Evolutionary conservation across 2,329 filamentous ascomycete genomes (phyloP), one percentile per base, ranked within the genome.

Genomic region (Penicillium sp.): DNA sequence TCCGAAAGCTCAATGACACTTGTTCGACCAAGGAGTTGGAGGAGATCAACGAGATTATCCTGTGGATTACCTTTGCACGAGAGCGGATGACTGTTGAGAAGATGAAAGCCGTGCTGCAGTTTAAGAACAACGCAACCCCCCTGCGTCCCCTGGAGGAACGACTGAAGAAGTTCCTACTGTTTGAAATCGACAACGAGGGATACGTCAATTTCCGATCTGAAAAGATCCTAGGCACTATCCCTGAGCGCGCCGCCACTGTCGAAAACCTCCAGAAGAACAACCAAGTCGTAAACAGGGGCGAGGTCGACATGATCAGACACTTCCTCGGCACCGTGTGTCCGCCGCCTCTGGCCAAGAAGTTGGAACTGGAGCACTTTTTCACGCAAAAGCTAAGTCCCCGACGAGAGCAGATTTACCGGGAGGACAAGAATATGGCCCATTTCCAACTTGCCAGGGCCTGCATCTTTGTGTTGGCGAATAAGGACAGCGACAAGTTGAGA

Each of bases 31-130:
- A 61, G 40, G 59, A 64, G 40, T 52, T 62, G 20, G 49, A 50
- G n/a, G 60, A 63, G 26, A 58, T 64, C 6, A 63, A 63, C 29
- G 57, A 60, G 24, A 53, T 64, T 24, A 53, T 62, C 22, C 50
- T 53, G n/a, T 64, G 60, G 59, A 50, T 59, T 40, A 47, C 55
- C n/a, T 54, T 48, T 13, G 53, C 52, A 6, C 51, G 50, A 14
- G 47, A 52, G 14, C 48, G 47, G 36, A 45, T 61, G 10, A 37
- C 47, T 8, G 29, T 57, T 0, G 39, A 45, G n/a, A 50, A 54
- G 8, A 57, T 64, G 44, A 50, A 55, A 10, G 53, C 55, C 4
- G 51, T 57, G 1, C 42, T 64, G 5, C 51, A 57, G 27, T 28
- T 55, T 1, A 58, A 57, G 18, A 61, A 48, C 11, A 55, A 59